A percentile compares a stretch with the other conserved stretches of the same genome.
Evolutionary conservation across 2,329 filamentous ascomycete species (phyloP).

Genomic region (Exserohilum turcica): DNA sequence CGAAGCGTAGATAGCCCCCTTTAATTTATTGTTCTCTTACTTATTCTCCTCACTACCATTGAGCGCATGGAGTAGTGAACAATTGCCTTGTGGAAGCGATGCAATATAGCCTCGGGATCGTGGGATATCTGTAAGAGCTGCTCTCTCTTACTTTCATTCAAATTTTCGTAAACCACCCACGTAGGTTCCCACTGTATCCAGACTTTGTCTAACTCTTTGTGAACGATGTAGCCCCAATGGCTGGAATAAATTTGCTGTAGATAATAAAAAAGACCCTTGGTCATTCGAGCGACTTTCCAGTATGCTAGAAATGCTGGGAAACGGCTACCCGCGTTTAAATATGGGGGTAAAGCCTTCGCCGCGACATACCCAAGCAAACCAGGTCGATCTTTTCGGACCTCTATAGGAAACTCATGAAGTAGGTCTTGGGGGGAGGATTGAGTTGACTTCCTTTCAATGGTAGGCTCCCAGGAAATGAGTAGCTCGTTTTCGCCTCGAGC

Average conservation of each 20-base stretch:
- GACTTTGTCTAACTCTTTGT: slow-evolving; percentile 10
- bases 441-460: slow-evolving; percentile 6
- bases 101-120: slow-evolving; percentile 10
- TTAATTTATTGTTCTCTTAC: too few relatives aligned
- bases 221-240: slow-evolving; percentile 10
- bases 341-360: slow-evolving; percentile 1
- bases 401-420: slow-evolving; percentile 2
- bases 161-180: slow-evolving; percentile 17
- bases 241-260: slow-evolving; percentile 12
- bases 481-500: slow-evolving; percentile 8
- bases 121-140: slow-evolving; percentile 1
- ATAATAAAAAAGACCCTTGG: slow-evolving; percentile 12
- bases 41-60: slow-evolving; percentile 5
- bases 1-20: too few relatives aligned
- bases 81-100: slow-evolving; percentile 10
- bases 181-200: slow-evolving; percentile 21
- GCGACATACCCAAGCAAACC: slow-evolving; percentile 16
- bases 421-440: neutral
- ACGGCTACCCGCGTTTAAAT: slow-evolving; percentile 1
- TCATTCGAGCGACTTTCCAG: slow-evolving; percentile 12
- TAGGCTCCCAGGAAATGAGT: slow-evolving; percentile 17
- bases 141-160: slow-evolving; percentile 7
- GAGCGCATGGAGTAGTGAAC: slow-evolving; percentile 12
- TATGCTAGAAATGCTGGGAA: slow-evolving; percentile 18
- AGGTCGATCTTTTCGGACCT: slow-evolving; percentile 5